Percentiles rank a stretch among this genome's conserved stretches.
Conservation (phyloP, 176 grass and related monocot genomes). For the Elymus sibiricus region DNA sequence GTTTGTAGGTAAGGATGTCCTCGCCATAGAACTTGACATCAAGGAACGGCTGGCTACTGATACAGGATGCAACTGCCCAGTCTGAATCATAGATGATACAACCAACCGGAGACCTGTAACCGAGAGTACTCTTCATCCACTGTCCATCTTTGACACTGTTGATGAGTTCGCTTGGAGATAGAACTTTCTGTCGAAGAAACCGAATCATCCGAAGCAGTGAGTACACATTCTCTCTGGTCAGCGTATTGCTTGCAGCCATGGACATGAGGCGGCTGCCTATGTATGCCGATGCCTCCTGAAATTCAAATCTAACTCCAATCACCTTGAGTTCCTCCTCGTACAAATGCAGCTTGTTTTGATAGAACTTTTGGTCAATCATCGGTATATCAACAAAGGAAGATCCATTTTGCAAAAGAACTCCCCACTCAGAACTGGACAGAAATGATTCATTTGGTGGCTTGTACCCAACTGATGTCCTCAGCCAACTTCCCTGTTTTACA, state of each 20-base stretch:
- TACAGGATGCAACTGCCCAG: slow-evolving; percentile 32
- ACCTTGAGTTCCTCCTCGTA: slow-evolving; percentile 48
- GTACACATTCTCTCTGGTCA: slow-evolving; percentile 49
- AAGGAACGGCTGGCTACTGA: slow-evolving; percentile 57
- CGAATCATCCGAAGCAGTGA: slow-evolving; percentile 59
- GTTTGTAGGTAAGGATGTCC: slow-evolving; percentile 32
- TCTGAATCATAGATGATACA: slow-evolving; percentile 49
- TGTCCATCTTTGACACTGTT: slow-evolving; percentile 21
- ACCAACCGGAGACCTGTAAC: slow-evolving; percentile 27
- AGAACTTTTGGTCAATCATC: slow-evolving; percentile 56
- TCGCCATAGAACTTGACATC: slow-evolving; percentile 50
- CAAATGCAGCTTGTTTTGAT: slow-evolving; percentile 25
- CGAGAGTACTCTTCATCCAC: slow-evolving; percentile 61
- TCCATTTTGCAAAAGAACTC: slow-evolving; percentile 44
- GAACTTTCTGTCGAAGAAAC: slow-evolving; percentile 40
- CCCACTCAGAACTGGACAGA: slow-evolving; percentile 44
- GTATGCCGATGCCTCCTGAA: slow-evolving; percentile 38
- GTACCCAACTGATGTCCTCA: slow-evolving; percentile 62
- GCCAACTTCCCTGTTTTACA: slow-evolving; percentile 53
- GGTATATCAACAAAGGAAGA: slow-evolving; percentile 62
- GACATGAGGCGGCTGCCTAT: slow-evolving; percentile 49
- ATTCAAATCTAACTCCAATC: slow-evolving; percentile 65
- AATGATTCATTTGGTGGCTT: slow-evolving; percentile 61
- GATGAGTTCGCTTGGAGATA: slow-evolving; percentile 46
- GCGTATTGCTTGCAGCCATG: slow-evolving; percentile 14